phyloP scores from a whole-genome alignment of 345 rosid genomes.

The Sisymbrium irio region DNA sequence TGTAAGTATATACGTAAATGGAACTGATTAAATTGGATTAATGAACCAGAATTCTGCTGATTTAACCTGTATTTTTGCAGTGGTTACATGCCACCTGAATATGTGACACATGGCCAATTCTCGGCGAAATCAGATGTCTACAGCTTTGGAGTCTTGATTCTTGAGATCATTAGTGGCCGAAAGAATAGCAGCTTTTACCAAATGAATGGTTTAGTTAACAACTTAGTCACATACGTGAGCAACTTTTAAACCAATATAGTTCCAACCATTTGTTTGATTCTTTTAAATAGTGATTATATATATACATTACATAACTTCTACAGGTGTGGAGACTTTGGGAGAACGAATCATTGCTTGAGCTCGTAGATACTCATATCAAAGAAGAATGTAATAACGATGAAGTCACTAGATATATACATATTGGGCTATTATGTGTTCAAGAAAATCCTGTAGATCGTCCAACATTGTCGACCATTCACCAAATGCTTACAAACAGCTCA shows the following conservation, averaged over 20 bases:
- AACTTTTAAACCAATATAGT: not conserved
- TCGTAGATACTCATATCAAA: not conserved
- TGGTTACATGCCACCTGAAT: not conserved
- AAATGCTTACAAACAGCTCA: constrained; percentile 1
- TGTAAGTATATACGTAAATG: not conserved
- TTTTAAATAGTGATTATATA: not conserved
- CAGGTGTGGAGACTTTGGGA: constrained; percentile 1
- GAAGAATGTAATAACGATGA: not conserved
- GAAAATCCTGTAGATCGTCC: not conserved
- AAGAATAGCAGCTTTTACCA: constrained; percentile 1
- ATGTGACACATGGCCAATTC: not conserved
- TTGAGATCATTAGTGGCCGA: not conserved
- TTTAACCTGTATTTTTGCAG: not conserved
- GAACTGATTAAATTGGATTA: not conserved
- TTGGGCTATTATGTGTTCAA: not conserved
- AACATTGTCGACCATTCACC: not conserved
- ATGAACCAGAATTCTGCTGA: not conserved
- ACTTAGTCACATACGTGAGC: constrained; percentile 1
- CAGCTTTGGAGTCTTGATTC: constrained; percentile 2
- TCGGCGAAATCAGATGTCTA: not conserved
- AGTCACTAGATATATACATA: not conserved
- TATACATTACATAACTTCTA: not conserved
- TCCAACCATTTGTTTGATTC: not conserved
- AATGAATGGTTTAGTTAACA: not conserved
- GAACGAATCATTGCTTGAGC: not conserved